A percentile compares a stretch with the other conserved stretches of the same genome.
phyloP scores from a whole-genome alignment of 805 yeast genomes.

The Priceomyces fermenticarens region DNA sequence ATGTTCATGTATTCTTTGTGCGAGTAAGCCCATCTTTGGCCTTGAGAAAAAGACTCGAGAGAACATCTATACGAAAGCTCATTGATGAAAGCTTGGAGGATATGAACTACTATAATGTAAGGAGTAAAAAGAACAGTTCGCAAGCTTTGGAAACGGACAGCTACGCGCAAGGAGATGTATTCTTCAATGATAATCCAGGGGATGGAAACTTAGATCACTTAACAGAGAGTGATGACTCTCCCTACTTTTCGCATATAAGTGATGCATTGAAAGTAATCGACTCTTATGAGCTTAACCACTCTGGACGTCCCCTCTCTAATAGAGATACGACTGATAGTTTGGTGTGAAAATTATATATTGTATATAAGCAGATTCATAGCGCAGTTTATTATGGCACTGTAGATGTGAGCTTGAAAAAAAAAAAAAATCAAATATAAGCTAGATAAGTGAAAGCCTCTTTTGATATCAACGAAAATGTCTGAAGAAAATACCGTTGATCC shows the following conservation, averaged over 20 bases:
- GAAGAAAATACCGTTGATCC: conserved; percentile 1
- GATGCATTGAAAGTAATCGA: conserved; percentile 40
- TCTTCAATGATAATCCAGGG: conserved; percentile 12
- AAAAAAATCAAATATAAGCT: too few relatives aligned
- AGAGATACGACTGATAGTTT: too few relatives aligned
- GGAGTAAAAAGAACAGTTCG: conserved; percentile 3
- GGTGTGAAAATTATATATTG: background rate
- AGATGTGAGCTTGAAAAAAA: background rate
- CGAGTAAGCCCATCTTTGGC: conserved; percentile 25
- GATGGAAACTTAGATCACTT: conserved; percentile 16
- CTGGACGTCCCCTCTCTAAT: too few relatives aligned
- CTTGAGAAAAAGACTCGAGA: conserved; percentile 25
- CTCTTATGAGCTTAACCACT: conserved; percentile 20
- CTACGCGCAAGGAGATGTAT: background rate
- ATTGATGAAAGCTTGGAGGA: conserved; percentile 22
- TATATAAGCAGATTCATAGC: background rate
- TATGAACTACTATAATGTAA: conserved; percentile 19
- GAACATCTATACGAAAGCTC: conserved; percentile 28
- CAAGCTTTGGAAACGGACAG: background rate
- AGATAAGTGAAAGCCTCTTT: too few relatives aligned
- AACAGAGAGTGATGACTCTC: conserved; percentile 23
- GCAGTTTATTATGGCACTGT: background rate
- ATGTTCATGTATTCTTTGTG: conserved; percentile 33
- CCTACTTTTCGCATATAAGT: conserved; percentile 36
- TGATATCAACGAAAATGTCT: conserved; percentile 1